A percentile compares a stretch with the other conserved stretches of the same genome.
phyloP scores from a whole-genome alignment of 768 basidiomycete species.

The Mrakia hoshinonis region DNA sequence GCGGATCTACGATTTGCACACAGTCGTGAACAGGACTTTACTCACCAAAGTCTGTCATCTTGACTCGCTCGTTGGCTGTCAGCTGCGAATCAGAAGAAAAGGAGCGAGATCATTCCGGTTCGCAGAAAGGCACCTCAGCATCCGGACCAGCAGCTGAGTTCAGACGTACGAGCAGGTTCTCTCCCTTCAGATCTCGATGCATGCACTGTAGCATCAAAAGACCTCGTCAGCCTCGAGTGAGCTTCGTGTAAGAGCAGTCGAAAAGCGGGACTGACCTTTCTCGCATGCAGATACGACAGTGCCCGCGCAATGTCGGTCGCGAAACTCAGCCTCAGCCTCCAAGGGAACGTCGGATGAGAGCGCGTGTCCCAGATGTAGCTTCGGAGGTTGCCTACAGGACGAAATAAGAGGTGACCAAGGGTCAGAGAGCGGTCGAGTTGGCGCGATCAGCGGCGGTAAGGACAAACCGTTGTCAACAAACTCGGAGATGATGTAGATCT shows the following conservation, averaged over 20 bases:
- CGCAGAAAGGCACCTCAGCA: not conserved
- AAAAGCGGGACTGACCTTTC: conserved; percentile 46
- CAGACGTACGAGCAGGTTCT: conserved; percentile 65
- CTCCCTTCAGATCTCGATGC: conserved; percentile 79
- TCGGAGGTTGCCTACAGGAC: conserved; percentile 58
- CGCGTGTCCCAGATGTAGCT: conserved; percentile 67
- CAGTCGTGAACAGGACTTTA: conserved; percentile 43
- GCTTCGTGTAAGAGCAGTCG: not conserved
- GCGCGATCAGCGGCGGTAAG: not conserved
- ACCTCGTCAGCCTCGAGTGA: conserved; percentile 39
- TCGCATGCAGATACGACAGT: conserved; percentile 92
- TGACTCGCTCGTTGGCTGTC: conserved; percentile 84
- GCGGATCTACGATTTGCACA: not conserved
- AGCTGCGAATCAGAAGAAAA: conserved; percentile 37
- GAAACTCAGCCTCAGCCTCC: conserved; percentile 88
- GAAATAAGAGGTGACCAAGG: not conserved
- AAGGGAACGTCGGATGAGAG: conserved; percentile 71
- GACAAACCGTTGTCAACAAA: conserved; percentile 72
- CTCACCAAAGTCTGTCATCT: conserved; percentile 98
- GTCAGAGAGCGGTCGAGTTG: not conserved
- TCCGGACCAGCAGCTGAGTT: too few species aligned
- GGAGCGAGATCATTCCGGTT: too few species aligned
- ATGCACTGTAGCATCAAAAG: conserved; percentile 40
- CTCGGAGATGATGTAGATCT: conserved; percentile 66
- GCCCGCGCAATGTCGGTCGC: conserved; percentile 90